A percentile compares a stretch with the other conserved stretches of the same genome.
phyloP scores from a whole-genome alignment of 352 stramenopile species.

The Lagenidium giganteum region DNA sequence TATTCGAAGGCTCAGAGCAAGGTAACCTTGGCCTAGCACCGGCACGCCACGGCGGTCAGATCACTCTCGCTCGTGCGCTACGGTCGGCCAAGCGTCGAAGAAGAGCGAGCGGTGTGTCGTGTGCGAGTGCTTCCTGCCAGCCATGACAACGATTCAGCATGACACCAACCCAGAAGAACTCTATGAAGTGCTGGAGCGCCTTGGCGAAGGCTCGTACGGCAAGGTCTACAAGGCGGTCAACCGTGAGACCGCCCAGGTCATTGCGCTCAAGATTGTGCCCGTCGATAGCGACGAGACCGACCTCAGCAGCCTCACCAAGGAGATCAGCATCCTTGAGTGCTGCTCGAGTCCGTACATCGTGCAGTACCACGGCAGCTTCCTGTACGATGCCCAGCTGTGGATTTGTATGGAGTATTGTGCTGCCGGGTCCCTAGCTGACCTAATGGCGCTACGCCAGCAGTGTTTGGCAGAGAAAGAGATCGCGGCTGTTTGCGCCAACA shows the following conservation, averaged over 20 bases:
- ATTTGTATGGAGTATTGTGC: constrained; percentile 90
- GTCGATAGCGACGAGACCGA: constrained; percentile 69
- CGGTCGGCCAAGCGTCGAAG: too few relatives aligned
- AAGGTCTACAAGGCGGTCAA: constrained; percentile 81
- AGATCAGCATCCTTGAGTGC: constrained; percentile 83
- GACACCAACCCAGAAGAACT: constrained; percentile 64
- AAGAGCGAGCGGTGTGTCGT: too few relatives aligned
- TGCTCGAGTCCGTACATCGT: constrained; percentile 82
- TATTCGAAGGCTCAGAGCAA: background rate
- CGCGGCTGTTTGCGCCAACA: constrained; percentile 63
- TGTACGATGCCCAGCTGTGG: constrained; percentile 70
- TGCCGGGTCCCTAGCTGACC: constrained; percentile 76
- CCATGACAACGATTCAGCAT: constrained; percentile 59
- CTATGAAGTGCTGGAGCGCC: constrained; percentile 69
- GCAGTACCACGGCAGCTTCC: constrained; percentile 80
- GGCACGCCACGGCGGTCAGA: background rate
- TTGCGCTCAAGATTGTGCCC: constrained; percentile 84
- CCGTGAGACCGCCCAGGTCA: constrained; percentile 46
- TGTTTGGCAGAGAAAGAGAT: constrained; percentile 65
- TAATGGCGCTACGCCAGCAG: constrained; percentile 52
- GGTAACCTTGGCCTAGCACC: background rate
- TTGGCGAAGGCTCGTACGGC: constrained; percentile 83
- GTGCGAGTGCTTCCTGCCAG: too few relatives aligned
- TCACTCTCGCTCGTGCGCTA: background rate
- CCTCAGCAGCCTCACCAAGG: constrained; percentile 63